phyloP scores from a whole-genome alignment of 75 land plant species.

The Cunninghamia lanceolata region DNA sequence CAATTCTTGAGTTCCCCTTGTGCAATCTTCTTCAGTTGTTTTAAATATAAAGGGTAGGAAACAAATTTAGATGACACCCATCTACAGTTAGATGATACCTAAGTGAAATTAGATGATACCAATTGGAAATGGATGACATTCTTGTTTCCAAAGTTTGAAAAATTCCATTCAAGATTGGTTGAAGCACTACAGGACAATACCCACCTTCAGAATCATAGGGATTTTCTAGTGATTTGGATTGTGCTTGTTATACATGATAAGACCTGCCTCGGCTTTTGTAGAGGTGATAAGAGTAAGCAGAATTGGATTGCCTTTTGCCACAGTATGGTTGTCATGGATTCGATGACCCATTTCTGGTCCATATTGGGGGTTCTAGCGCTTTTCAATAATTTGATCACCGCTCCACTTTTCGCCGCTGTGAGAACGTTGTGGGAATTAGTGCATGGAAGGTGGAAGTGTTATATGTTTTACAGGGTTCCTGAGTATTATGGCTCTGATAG shows the following conservation, averaged over 20 bases:
- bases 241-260: neutral
- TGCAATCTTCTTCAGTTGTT: neutral
- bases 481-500: conserved; percentile 24
- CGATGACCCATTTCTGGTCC: conserved; percentile 6
- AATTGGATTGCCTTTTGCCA: neutral
- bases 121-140: neutral
- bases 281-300: neutral
- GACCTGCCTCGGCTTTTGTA: neutral
- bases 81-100: neutral
- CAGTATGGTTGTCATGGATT: neutral
- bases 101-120: neutral
- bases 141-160: neutral
- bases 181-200: neutral
- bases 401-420: neutral
- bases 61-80: neutral
- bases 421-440: neutral
- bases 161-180: neutral
- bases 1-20: neutral
- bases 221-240: neutral
- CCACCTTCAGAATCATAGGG: neutral
- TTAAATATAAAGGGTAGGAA: neutral
- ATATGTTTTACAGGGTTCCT: conserved; percentile 44
- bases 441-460: conserved; percentile 24
- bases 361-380: conserved; percentile 4
- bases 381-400: neutral